Evolutionary conservation across 805 yeast genomes (phyloP), one percentile per base, ranked within the genome.

Genomic region (Wickerhamomyces mucosus): DNA sequence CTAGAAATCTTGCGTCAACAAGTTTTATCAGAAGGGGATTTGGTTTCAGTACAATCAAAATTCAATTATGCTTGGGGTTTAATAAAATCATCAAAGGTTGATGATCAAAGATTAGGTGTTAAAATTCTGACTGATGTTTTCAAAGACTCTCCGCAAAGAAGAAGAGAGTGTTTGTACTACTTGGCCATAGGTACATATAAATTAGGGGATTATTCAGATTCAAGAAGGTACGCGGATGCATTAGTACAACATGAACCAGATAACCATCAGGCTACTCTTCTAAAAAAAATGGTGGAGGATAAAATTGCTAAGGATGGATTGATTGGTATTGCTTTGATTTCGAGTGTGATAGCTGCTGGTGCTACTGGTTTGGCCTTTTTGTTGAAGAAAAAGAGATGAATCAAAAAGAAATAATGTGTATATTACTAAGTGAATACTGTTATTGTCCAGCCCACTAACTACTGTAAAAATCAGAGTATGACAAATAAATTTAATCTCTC

Each of bases 11-110:
- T 92, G 19, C 77, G 73, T 40, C 70, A 75, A 43, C 95, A 85
- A 47, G 85, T 83, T 25, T 71, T 75, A 18, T 64, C 78, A 2
- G 97, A 92, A 52, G 77, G 81, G 20, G 94, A 92, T 5, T 63
- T 69, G 24, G 86, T 84, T 1, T 67, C 88, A 0, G 68, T 82
- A 0, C 96, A 86, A 54, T 78, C 96, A 3, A 72, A 76, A 36
- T 92, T 92, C 67, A 92, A 94, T 56, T 83, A 82, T 46, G 94
- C 96, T 1, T 92, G 99, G 98, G 98, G 94, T 4, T 63, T 92
- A 31, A 72, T 94, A 40, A 88, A 85, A 53, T 76, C 94, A 2
- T 51, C 56, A 31, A 64, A 67, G 30, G 62, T 65, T 15, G 67
- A 63, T 24, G 79, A 82, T 39, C 94, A 83, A 49, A 67, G 79